Evolutionary conservation across 2,329 filamentous ascomycete species (phyloP).

Genomic region (Raffaelea albimanens): DNA sequence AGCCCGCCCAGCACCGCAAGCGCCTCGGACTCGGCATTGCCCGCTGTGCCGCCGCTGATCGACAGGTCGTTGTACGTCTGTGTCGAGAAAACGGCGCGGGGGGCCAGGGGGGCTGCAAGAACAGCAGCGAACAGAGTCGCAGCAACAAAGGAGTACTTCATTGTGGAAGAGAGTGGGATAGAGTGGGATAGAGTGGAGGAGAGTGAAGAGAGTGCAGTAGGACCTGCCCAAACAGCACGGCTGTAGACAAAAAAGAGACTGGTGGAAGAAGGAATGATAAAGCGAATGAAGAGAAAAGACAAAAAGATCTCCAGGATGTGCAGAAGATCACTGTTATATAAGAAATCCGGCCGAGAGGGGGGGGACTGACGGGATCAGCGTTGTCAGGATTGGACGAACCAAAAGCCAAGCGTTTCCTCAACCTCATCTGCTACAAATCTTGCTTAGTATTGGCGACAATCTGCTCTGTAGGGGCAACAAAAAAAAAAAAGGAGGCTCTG

Average conservation of each 20-base stretch:
- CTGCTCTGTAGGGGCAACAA: neutral
- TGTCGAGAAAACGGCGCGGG: slow-evolving; percentile 18
- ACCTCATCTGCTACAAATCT: neutral
- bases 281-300: neutral
- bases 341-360: neutral
- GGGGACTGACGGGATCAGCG: neutral
- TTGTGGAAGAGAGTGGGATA: slow-evolving; percentile 3
- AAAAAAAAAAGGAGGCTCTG: neutral
- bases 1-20: slow-evolving; percentile 19
- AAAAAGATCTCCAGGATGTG: slow-evolving; percentile 2
- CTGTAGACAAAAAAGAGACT: slow-evolving; percentile 10
- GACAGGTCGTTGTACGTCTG: slow-evolving; percentile 26
- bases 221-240: slow-evolving; percentile 17
- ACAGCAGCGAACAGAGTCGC: slow-evolving; percentile 11
- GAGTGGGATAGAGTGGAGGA: neutral
- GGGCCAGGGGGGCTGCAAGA: slow-evolving; percentile 15
- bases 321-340: slow-evolving; percentile 1
- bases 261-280: slow-evolving; percentile 1
- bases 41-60: slow-evolving; percentile 25
- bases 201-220: neutral
- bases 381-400: neutral
- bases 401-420: neutral
- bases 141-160: slow-evolving; percentile 19
- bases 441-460: neutral
- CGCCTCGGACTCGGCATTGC: slow-evolving; percentile 24